phyloP scores from a whole-genome alignment of 2,329 filamentous ascomycete genomes.

The Elsinoe necatrix region DNA sequence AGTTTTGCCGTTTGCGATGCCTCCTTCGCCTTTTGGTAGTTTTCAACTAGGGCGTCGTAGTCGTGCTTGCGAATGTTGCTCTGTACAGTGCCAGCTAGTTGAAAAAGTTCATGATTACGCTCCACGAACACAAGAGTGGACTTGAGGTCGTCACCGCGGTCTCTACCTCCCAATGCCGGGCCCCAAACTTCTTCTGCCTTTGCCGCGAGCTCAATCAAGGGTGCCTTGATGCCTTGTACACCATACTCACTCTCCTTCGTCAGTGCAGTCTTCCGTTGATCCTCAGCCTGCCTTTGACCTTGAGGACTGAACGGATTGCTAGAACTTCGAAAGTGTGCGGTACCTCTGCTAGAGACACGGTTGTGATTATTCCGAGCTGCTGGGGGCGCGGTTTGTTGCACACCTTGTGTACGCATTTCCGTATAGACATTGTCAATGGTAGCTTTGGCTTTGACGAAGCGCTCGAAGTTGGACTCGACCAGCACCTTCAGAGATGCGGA shows the following conservation, averaged over 20 bases:
- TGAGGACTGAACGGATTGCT: constrained; percentile 30
- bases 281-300: constrained; percentile 33
- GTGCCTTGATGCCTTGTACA: constrained; percentile 76
- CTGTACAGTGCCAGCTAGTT: constrained; percentile 65
- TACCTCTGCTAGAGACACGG: constrained; percentile 59
- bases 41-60: constrained; percentile 77
- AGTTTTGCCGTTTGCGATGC: constrained; percentile 70
- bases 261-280: constrained; percentile 79
- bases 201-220: constrained; percentile 78
- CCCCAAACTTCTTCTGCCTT: constrained; percentile 98
- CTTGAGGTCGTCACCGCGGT: constrained; percentile 83
- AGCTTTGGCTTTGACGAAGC: constrained; percentile 92
- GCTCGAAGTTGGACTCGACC: constrained; percentile 96
- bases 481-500: constrained; percentile 92
- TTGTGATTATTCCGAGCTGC: constrained; percentile 44
- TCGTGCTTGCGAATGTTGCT: constrained; percentile 87
- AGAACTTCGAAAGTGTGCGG: constrained; percentile 30
- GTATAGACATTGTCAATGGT: constrained; percentile 98
- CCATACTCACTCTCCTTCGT: constrained; percentile 90
- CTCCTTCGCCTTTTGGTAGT: constrained; percentile 73
- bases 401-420: constrained; percentile 77
- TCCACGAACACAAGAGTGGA: constrained; percentile 67
- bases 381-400: constrained; percentile 31
- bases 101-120: constrained; percentile 71
- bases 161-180: constrained; percentile 78